Percentiles rank a stretch among this genome's conserved stretches.
These are phyloP conservation scores for Phytopythium ostracodes DNA, from an alignment of 352 stramenopile species.

Conservation along the genomic window DNA sequence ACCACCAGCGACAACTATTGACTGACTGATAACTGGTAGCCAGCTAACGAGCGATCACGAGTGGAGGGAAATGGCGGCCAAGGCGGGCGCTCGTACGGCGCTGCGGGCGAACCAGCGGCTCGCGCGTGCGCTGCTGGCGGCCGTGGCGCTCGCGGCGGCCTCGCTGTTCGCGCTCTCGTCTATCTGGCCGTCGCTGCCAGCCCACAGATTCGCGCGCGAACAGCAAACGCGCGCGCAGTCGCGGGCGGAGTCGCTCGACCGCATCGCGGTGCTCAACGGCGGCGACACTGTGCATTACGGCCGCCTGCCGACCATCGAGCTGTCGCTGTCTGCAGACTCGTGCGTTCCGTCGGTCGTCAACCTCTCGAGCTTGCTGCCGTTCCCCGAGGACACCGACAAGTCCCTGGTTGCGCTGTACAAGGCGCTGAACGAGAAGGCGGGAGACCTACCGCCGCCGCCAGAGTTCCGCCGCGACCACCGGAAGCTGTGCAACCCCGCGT, in stretches of 20 bases:
- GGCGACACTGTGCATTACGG: not conserved
- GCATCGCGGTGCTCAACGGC: not conserved
- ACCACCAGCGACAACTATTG: too few species aligned
- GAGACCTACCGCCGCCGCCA: not conserved
- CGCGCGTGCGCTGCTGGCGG: not conserved
- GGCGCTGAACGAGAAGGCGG: not conserved
- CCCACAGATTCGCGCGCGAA: not conserved
- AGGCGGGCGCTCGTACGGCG: not conserved
- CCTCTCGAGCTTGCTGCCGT: not conserved
- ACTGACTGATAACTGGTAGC: not conserved
- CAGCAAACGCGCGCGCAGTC: not conserved
- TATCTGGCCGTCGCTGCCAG: not conserved
- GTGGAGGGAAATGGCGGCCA: not conserved
- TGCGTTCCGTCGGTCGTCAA: not conserved
- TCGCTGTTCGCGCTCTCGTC: not conserved
- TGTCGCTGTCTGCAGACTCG: not conserved
- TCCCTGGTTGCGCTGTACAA: not conserved
- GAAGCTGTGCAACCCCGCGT: slow-evolving; percentile 1
- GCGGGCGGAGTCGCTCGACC: not conserved
- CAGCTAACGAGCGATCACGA: not conserved
- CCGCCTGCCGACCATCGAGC: not conserved
- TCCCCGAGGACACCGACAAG: not conserved
- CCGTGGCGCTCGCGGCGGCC: not conserved
- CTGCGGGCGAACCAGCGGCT: not conserved
- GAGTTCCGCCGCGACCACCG: not conserved